Evolutionary conservation across 768 basidiomycete species (phyloP), one percentile per base, ranked within the genome.

Genomic region (Boletus bicolor): DNA sequence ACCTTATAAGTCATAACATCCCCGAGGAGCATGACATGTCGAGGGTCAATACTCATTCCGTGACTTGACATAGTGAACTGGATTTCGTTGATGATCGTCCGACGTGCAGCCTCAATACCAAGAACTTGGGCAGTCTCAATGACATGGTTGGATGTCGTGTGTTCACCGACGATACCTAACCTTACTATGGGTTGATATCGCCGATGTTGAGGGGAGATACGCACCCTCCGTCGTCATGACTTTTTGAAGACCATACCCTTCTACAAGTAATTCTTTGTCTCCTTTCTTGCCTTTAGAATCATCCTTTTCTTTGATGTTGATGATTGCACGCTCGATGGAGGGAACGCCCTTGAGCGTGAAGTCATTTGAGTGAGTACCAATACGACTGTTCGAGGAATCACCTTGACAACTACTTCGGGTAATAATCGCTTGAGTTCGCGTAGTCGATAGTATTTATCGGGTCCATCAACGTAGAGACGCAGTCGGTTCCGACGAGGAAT

Each of bases 1-100:
- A 87, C 93, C 85, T 99, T 99, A 76, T 96, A 98, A 30, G 86
- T 85, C 97, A 99, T 99, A 56, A 98, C 94, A 72, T 99, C 97
- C 46, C 95, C 97, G 11, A 99, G 83, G 38, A 99, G 76, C 93
- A 98, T 97, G 65, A 98, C 91, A 72, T 99, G 97, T 51, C 97
- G 90, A 58, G 96, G 95, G 71, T 99, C 97, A 64, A 99, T 98
- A 55, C 87, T 94, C 90, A 99, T 95, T 64, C 93, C 93, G 76
- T 99, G 97, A 52, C 87, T 89, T 61, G 84, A 82, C 97, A 99
- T 99, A 11, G 93, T 98, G 68, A 92, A 91, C 69, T 96, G 90
- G 62, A 98, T 97, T 70, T 99, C 93, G 67, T 96, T 91, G 73
- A 97, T 87, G 73, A 99, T 97, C 4, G 94, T 96, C 57, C 80